Evolutionary conservation across 2,329 filamentous ascomycete species (phyloP), one percentile per base, ranked within the genome.

Genomic region (Penicillium fuscoglaucum): DNA sequence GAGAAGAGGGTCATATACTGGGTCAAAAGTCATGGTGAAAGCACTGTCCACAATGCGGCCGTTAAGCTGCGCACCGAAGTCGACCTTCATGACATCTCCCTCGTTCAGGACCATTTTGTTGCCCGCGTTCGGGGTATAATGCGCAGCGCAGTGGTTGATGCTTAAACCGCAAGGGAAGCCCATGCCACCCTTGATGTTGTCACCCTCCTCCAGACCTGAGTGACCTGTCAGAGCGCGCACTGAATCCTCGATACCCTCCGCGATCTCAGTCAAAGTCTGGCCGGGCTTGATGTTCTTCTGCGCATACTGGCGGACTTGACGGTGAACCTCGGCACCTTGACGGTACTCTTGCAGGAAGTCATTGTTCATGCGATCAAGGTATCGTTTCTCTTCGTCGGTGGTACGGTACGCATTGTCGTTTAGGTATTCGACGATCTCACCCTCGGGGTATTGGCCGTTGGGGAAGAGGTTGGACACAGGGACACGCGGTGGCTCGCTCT

Each of bases 141-240:
- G 91, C 4, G 91, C 91, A 1, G 90, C 90, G 69, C 90, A 90
- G 72, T 95, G 86, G 78, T 96, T 93, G 66, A 95, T 82, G 72
- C 89, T 92, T 55, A 96, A 80, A 52, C 91, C 91, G 24, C 88
- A 91, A 6, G 91, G 91, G 78, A 96, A 96, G 4, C 90, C 91
- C 84, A 96, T 90, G 55, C 91, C 91, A 33, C 87, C 90, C 69
- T 87, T 85, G 63, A 93, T 78, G 54, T 87, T 87, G 68, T 96
- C 91, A 6, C 91, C 91, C 68, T 92, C 88, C 61, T 88, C 83
- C 44, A 95, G 76, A 8, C 90, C 91, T 65, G 84, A 81, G 72
- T 96, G 90, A 6, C 90, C 91, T 2, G 88, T 88, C 63, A 96
- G 76, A 33, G 88, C 85, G 63, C 91, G 85, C 37, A 95, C 90